Percentiles rank a stretch among this genome's conserved stretches.
phyloP scores from a whole-genome alignment of 352 stramenopile species.

The Plasmopara halstedii region DNA sequence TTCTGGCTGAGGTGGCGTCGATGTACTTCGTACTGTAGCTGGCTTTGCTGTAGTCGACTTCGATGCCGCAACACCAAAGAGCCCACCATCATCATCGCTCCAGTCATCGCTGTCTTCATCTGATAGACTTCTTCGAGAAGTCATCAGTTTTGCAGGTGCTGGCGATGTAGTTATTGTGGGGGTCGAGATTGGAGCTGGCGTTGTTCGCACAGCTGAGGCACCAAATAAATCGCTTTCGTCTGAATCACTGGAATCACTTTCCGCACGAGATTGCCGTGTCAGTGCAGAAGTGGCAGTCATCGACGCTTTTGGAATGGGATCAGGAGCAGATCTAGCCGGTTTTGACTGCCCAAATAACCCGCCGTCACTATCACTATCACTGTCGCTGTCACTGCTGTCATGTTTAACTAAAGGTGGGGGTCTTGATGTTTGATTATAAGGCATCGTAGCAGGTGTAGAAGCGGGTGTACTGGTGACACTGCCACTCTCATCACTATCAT shows the following conservation, averaged over 20 bases:
- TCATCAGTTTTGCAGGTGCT: slow-evolving; percentile 29
- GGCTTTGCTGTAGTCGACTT: slow-evolving; percentile 17
- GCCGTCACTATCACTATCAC: slow-evolving; percentile 19
- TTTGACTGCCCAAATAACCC: slow-evolving; percentile 34
- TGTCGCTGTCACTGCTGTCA: slow-evolving; percentile 20
- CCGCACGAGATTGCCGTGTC: slow-evolving; percentile 20
- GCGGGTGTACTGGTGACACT: slow-evolving; percentile 20
- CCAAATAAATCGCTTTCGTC: slow-evolving; percentile 57
- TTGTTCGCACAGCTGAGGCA: slow-evolving; percentile 15
- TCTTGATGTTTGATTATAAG: slow-evolving; percentile 4
- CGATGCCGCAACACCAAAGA: slow-evolving; percentile 38
- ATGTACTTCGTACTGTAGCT: slow-evolving; percentile 3
- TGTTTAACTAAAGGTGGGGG: slow-evolving; percentile 16
- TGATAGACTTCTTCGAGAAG: slow-evolving; percentile 29
- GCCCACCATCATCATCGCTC: slow-evolving; percentile 44
- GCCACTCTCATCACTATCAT: slow-evolving; percentile 31
- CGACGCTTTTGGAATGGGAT: slow-evolving; percentile 1
- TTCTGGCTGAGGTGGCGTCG: slow-evolving; percentile 9
- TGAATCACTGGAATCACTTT: slow-evolving; percentile 58
- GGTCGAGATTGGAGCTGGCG: slow-evolving; percentile 1
- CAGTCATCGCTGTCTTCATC: slow-evolving; percentile 59
- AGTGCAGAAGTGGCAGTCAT: slow-evolving; percentile 10
- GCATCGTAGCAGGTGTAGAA: not conserved
- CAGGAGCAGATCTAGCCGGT: slow-evolving; percentile 14
- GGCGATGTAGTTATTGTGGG: slow-evolving; percentile 3